Evolutionary conservation across 1,284 basidiomycete species (phyloP).

Genomic region (Ceratorhiza oryzae-sativae): DNA sequence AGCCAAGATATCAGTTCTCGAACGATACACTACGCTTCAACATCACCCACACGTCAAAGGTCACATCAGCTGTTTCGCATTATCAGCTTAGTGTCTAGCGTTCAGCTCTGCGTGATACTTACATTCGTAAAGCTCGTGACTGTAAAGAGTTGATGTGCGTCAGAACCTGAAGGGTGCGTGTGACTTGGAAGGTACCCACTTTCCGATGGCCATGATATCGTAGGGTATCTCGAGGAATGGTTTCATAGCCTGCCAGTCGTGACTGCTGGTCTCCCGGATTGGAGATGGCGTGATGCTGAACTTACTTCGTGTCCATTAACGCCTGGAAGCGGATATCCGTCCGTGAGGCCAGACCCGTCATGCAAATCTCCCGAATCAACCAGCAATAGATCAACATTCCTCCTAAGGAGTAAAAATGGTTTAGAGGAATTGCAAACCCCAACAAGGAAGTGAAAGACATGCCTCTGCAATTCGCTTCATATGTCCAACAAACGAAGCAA

Average conservation of each 20-base stretch:
- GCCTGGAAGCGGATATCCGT: conserved; percentile 31
- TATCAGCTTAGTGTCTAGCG: background rate
- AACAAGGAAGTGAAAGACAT: background rate
- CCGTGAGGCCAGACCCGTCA: conserved; percentile 37
- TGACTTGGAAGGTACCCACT: conserved; percentile 22
- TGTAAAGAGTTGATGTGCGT: background rate
- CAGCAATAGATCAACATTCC: conserved; percentile 19
- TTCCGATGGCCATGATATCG: conserved; percentile 36
- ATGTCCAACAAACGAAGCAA: conserved; percentile 30
- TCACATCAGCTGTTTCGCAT: conserved; percentile 17
- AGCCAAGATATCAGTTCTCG: background rate
- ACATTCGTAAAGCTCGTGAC: conserved; percentile 31
- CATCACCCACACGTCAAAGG: conserved; percentile 20
- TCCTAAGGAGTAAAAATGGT: background rate
- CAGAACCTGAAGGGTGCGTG: background rate
- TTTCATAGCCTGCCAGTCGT: conserved; percentile 8
- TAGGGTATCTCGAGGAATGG: conserved; percentile 30
- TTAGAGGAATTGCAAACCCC: background rate
- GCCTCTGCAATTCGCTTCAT: conserved; percentile 34
- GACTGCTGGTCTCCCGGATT: too few species aligned
- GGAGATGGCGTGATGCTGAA: background rate
- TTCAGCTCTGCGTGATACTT: background rate
- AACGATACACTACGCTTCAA: background rate
- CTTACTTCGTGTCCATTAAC: conserved; percentile 33
- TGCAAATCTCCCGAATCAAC: conserved; percentile 35